phyloP scores from a whole-genome alignment of 306 rosid species.

The Arachis hypogaea region DNA sequence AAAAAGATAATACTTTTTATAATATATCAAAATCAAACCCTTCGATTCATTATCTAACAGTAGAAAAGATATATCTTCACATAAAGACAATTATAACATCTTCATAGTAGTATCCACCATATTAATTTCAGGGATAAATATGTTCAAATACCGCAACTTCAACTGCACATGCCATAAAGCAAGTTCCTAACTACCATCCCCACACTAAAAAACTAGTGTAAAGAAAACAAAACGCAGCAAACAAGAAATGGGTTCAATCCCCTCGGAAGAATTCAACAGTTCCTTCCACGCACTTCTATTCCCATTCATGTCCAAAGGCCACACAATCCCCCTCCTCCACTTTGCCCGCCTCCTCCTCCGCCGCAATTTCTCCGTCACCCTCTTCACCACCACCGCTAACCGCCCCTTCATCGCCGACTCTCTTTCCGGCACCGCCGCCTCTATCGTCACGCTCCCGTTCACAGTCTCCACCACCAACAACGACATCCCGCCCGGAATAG shows the following conservation, averaged over 20 bases:
- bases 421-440: conserved; percentile 8
- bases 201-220: neutral
- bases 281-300: conserved; percentile 10
- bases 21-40: too few relatives aligned
- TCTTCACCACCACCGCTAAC: conserved; percentile 31
- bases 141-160: too few relatives aligned
- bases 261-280: neutral
- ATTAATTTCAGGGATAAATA: too few relatives aligned
- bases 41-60: too few relatives aligned
- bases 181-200: neutral
- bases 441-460: conserved; percentile 11
- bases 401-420: neutral
- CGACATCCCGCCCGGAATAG: neutral
- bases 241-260: neutral
- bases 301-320: conserved; percentile 41
- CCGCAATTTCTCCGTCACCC: conserved; percentile 5
- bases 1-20: too few relatives aligned
- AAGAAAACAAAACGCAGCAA: neutral
- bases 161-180: neutral
- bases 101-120: too few relatives aligned
- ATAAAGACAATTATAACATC: too few relatives aligned
- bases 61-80: too few relatives aligned
- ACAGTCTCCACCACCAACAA: neutral
- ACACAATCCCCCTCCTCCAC: conserved; percentile 34
- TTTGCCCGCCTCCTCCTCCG: conserved; percentile 27